Percentiles rank a stretch among this genome's conserved stretches.
Conservation (phyloP, 2,329 filamentous ascomycete genomes). For the Fusarium scirpi region DNA sequence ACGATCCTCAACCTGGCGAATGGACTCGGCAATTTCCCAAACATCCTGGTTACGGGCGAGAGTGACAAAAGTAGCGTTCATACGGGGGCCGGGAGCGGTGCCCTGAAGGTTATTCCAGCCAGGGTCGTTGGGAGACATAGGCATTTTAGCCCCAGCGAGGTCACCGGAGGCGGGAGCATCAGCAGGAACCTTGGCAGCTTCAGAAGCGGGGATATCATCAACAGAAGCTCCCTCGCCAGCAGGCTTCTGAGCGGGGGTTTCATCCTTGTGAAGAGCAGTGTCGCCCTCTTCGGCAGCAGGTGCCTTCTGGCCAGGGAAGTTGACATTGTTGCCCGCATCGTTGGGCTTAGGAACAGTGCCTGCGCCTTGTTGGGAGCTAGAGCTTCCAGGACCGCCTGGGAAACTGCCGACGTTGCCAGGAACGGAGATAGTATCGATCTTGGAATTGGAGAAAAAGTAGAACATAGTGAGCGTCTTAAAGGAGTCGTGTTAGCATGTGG, state of each 20-base stretch:
- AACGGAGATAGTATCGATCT: slow-evolving; percentile 57
- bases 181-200: slow-evolving; percentile 30
- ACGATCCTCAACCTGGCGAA: slow-evolving; percentile 95
- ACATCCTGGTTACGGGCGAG: slow-evolving; percentile 92
- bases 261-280: slow-evolving; percentile 39
- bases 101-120: slow-evolving; percentile 65
- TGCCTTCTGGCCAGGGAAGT: slow-evolving; percentile 41
- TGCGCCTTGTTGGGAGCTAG: slow-evolving; percentile 37
- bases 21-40: slow-evolving; percentile 97
- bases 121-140: slow-evolving; percentile 63
- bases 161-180: slow-evolving; percentile 52
- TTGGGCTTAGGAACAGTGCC: slow-evolving; percentile 35
- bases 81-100: slow-evolving; percentile 75
- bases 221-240: slow-evolving; percentile 28
- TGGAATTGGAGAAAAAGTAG: slow-evolving; percentile 80
- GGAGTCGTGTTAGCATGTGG: slow-evolving; percentile 28
- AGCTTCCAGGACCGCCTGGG: slow-evolving; percentile 43
- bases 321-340: slow-evolving; percentile 40
- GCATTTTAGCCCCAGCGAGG: slow-evolving; percentile 51
- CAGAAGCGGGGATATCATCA: slow-evolving; percentile 10
- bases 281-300: slow-evolving; percentile 30
- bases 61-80: slow-evolving; percentile 98
- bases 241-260: slow-evolving; percentile 36
- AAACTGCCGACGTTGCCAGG: slow-evolving; percentile 36
- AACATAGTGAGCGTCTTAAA: slow-evolving; percentile 63